Base-by-base conservation (phyloP, 164 flowering plant species). In the Liquidambar formosana region DNA sequence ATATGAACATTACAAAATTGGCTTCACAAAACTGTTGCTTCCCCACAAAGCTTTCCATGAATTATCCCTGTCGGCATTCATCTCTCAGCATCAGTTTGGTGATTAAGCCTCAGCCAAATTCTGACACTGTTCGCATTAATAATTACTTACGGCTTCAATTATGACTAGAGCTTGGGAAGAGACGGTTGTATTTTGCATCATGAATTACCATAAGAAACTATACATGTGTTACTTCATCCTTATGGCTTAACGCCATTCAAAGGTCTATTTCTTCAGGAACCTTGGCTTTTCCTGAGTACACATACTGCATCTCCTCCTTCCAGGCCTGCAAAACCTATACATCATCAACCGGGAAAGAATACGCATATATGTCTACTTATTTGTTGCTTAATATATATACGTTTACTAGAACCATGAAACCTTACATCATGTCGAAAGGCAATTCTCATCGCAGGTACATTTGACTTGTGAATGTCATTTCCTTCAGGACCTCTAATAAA, bases 391-490 rank as follows among this genome's bases (percentile, higher is more conserved):
- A 11, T 25, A 3, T 16, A 3, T 16, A 46, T 9, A 21, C 8
- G 21, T 12, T 21, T 46, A 38, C 1, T 28, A 6, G 18, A 54
- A 60, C 6, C 8, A 47, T 21, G 13, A 60, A 68, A n/a, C 11
- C 76, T 67, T 54, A 82, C 93, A 83, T 76, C 84, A 58, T 85
- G 77, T 46, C 90, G 78, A 49, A 85, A 88, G 16, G 78, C 77
- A 59, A 88, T 73, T 73, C 93, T 79, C 19, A 85, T 27, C 48
- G 70, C 58, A 0, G 93, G 90, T 13, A 86, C 88, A 69, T 88
- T 88, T 59, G 88, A 81, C 83, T 86, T 81, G 63, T 83, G 90
- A 56, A 88, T 85, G 67, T 86, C 89, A 68, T 88, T 88, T 69
- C 90, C 90, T 72, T 78, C 82, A 6, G 89, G 83, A 18, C 93